phyloP scores from a whole-genome alignment of 73 alveolate genomes.

The Stentor coeruleus region DNA sequence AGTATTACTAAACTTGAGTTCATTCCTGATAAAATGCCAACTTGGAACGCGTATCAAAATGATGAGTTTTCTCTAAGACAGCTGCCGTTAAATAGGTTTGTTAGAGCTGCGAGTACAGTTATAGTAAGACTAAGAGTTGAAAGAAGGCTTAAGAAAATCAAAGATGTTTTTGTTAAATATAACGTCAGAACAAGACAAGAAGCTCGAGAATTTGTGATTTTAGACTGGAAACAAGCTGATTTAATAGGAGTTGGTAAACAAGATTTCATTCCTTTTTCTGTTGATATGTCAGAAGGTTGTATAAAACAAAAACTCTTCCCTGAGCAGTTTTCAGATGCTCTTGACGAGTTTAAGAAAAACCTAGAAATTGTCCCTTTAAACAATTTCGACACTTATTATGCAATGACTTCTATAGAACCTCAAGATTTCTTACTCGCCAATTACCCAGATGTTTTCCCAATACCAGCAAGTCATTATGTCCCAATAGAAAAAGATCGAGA shows the following conservation, averaged over 20 bases:
- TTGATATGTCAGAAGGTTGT: constrained; percentile 41
- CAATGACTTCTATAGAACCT: constrained; percentile 44
- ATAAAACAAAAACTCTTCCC: constrained; percentile 45
- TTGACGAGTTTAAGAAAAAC: constrained; percentile 57
- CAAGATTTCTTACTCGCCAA: constrained; percentile 52
- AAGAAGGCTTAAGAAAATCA: constrained; percentile 61
- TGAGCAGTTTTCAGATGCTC: constrained; percentile 46
- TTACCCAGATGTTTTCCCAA: constrained; percentile 40
- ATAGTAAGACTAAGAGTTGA: constrained; percentile 78
- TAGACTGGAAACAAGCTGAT: constrained; percentile 87
- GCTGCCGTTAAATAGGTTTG: constrained; percentile 60
- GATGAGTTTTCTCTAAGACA: constrained; percentile 82
- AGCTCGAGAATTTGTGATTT: constrained; percentile 66
- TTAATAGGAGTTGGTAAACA: constrained; percentile 63
- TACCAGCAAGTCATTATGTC: constrained; percentile 52
- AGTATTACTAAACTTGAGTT: constrained; percentile 65
- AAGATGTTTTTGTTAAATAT: constrained; percentile 47
- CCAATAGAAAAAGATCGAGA: constrained; percentile 29
- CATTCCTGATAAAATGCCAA: constrained; percentile 64
- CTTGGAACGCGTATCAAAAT: constrained; percentile 80
- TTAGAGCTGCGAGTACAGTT: constrained; percentile 68
- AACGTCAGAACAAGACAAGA: constrained; percentile 68
- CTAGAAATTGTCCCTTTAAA: constrained; percentile 53
- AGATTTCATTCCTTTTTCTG: constrained; percentile 60
- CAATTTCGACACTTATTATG: constrained; percentile 43